Evolutionary conservation across 2,329 filamentous ascomycete species (phyloP).

Genomic region (Exophiala aquamarina): DNA sequence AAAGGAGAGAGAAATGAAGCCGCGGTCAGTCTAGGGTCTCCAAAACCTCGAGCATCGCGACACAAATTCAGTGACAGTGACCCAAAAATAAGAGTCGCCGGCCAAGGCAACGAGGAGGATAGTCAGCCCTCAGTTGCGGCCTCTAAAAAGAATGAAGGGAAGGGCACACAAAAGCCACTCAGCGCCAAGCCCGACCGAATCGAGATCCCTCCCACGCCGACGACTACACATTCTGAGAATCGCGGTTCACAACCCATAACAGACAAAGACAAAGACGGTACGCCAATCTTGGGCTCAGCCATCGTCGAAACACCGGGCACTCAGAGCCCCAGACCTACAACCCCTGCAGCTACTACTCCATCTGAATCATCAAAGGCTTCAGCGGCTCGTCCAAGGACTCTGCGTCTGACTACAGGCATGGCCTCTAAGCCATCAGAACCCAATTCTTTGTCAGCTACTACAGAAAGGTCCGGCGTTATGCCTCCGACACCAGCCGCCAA

Average conservation of each 20-base stretch:
- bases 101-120: constrained; percentile 4
- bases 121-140: too few relatives aligned
- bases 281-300: constrained; percentile 15
- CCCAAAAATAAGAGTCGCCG: background rate
- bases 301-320: constrained; percentile 19
- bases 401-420: constrained; percentile 26
- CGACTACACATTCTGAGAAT: background rate
- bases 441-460: constrained; percentile 21
- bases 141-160: background rate
- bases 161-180: constrained; percentile 27
- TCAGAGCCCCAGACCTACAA: constrained; percentile 16
- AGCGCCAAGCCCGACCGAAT: constrained; percentile 4
- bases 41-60: constrained; percentile 30
- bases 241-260: background rate
- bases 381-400: constrained; percentile 18
- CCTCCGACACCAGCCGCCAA: constrained; percentile 13
- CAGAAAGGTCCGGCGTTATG: constrained; percentile 22
- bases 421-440: constrained; percentile 18
- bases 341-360: constrained; percentile 17
- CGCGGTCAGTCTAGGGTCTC: constrained; percentile 44
- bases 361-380: constrained; percentile 16
- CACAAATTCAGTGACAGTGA: constrained; percentile 1
- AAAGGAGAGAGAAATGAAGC: constrained; percentile 20
- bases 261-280: constrained; percentile 11
- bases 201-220: background rate